A percentile compares a stretch with the other conserved stretches of the same genome.
phyloP scores from a whole-genome alignment of 139 green algal genomes.

The Microglena sp. region DNA sequence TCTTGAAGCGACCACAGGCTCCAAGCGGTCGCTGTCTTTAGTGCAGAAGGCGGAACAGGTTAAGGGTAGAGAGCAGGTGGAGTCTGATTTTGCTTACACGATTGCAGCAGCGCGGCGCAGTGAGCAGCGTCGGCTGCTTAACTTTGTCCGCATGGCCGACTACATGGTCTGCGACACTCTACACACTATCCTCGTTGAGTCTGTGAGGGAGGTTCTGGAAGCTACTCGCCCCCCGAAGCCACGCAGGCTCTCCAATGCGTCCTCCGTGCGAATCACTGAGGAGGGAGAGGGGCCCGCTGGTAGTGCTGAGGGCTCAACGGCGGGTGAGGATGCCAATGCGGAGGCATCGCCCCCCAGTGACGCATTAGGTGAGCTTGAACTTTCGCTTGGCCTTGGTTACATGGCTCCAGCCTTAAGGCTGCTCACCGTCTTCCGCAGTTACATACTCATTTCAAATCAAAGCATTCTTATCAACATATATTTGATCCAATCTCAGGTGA shows the following conservation, averaged over 20 bases:
- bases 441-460: too few relatives aligned
- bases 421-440: too few relatives aligned
- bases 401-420: too few relatives aligned
- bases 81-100: constrained; percentile 60
- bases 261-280: neutral
- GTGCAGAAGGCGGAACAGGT: constrained; percentile 14
- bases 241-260: constrained; percentile 2
- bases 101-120: constrained; percentile 56
- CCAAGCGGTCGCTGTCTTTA: neutral
- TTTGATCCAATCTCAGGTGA: constrained; percentile 8
- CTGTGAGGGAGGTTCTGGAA: constrained; percentile 35
- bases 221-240: neutral
- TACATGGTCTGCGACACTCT: constrained; percentile 71
- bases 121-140: constrained; percentile 60
- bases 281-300: constrained; percentile 10
- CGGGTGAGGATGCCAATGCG: neutral
- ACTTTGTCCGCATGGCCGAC: constrained; percentile 64
- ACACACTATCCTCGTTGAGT: constrained; percentile 51
- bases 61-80: constrained; percentile 30
- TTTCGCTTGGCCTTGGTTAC: too few relatives aligned
- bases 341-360: constrained; percentile 7
- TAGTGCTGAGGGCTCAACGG: neutral
- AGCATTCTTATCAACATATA: too few relatives aligned
- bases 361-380: too few relatives aligned
- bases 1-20: neutral